A percentile compares a stretch with the other conserved stretches of the same genome.
phyloP scores from a whole-genome alignment of 2,329 filamentous ascomycete species.

The Cercospora beticola region DNA sequence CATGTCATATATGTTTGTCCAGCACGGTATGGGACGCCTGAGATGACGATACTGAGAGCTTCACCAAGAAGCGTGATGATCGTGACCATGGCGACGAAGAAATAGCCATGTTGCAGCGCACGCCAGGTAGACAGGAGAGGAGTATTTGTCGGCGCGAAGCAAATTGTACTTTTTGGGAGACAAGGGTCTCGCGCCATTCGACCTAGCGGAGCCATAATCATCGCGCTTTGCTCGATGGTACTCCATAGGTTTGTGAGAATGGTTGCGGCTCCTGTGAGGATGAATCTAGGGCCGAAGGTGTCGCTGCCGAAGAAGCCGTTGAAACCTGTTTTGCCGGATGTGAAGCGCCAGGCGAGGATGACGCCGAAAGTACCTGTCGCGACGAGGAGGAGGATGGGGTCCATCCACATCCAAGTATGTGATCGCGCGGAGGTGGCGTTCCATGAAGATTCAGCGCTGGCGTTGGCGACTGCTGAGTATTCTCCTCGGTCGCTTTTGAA shows the following conservation, averaged over 20 bases:
- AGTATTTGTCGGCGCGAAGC: conserved; percentile 22
- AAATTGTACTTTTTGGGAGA: conserved; percentile 13
- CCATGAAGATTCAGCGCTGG: neutral
- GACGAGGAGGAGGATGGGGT: conserved; percentile 17
- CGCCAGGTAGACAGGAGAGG: conserved; percentile 21
- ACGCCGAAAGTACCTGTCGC: conserved; percentile 21
- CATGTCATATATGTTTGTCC: conserved; percentile 22
- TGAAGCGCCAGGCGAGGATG: conserved; percentile 24
- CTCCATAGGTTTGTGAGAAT: conserved; percentile 23
- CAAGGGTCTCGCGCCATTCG: conserved; percentile 11
- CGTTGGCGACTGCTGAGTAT: neutral
- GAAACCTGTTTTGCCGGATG: conserved; percentile 21
- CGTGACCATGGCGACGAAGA: conserved; percentile 18
- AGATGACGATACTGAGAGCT: conserved; percentile 25
- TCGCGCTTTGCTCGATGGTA: conserved; percentile 20
- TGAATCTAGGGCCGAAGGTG: conserved; percentile 27
- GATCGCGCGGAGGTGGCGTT: neutral
- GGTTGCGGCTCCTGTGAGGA: conserved; percentile 23
- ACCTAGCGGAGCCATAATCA: conserved; percentile 21
- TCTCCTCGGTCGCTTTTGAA: neutral
- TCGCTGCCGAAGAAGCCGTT: conserved; percentile 28
- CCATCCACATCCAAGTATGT: conserved; percentile 16
- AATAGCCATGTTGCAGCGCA: conserved; percentile 15
- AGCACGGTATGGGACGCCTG: conserved; percentile 21
- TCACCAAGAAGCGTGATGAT: conserved; percentile 18